Conservation (phyloP, 441 rosid genomes). For the Erodium texanum region DNA sequence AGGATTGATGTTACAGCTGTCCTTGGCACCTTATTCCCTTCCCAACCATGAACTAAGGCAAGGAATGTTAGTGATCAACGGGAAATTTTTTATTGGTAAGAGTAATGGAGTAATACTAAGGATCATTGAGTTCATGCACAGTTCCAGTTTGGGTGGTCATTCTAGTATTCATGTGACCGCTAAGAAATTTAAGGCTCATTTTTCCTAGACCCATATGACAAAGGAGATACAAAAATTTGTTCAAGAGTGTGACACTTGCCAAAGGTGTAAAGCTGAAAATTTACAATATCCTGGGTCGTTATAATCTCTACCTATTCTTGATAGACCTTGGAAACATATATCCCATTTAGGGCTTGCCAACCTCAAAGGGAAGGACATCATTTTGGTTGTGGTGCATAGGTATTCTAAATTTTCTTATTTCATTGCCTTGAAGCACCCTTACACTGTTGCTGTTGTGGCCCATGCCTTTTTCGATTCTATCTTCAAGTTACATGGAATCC, state of each 20-base stretch:
- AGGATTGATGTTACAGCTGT: too few species aligned
- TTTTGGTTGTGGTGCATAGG: slow-evolving; percentile 15
- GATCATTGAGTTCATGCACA: too few species aligned
- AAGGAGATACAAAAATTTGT: not conserved
- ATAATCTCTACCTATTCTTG: not conserved
- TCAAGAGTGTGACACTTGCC: not conserved
- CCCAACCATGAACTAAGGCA: too few species aligned
- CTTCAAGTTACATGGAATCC: slow-evolving; percentile 5
- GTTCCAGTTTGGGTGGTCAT: too few species aligned
- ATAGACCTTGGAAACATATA: not conserved
- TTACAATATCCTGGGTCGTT: not conserved
- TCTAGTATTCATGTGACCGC: too few species aligned
- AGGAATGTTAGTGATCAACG: too few species aligned
- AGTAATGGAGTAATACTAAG: too few species aligned
- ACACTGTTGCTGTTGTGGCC: not conserved
- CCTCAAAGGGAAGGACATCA: not conserved
- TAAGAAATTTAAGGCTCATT: too few species aligned
- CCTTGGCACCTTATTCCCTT: too few species aligned
- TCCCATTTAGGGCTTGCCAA: not conserved
- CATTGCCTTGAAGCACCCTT: not conserved
- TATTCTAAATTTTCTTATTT: slow-evolving; percentile 5
- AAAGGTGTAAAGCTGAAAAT: not conserved
- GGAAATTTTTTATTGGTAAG: too few species aligned
- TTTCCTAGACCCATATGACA: too few species aligned
- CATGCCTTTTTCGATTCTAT: not conserved